These are phyloP conservation scores for Crithidia bombi DNA, from an alignment of 208 protist genomes.

Conservation along the genomic window DNA sequence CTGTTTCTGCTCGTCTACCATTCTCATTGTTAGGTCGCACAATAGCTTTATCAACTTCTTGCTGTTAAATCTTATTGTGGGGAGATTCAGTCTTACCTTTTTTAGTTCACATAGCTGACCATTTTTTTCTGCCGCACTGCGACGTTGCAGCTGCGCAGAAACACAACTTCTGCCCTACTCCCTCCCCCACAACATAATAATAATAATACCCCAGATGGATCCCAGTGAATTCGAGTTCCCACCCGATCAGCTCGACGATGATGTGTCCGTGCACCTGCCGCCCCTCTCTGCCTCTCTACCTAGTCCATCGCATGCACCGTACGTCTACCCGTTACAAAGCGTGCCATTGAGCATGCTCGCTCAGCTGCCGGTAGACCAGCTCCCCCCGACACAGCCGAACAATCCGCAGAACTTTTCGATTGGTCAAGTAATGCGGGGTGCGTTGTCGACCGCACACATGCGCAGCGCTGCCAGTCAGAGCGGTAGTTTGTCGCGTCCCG, in stretches of 20 bases:
- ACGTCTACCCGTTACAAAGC: background rate
- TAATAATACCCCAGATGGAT: no score
- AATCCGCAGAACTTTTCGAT: constrained; percentile 58
- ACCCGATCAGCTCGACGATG: constrained; percentile 56
- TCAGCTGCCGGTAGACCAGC: constrained; percentile 69
- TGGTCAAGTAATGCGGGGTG: constrained; percentile 56
- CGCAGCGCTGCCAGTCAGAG: background rate
- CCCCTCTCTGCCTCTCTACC: constrained; percentile 10
- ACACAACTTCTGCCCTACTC: no score
- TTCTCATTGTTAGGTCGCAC: no score
- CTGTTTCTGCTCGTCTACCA: no score
- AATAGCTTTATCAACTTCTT: no score
- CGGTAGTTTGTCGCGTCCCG: background rate
- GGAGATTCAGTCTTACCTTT: no score
- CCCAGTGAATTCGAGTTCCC: constrained; percentile 88
- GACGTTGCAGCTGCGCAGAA: no score
- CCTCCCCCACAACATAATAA: no score
- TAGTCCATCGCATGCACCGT: constrained; percentile 4
- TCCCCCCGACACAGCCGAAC: constrained; percentile 72
- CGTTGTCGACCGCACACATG: constrained; percentile 29
- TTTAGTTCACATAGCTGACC: no score
- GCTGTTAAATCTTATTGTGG: no score
- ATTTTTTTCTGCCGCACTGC: no score
- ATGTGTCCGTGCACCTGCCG: constrained; percentile 22
- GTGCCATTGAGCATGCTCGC: constrained; percentile 57